These are phyloP conservation scores for Penicillium coffeae DNA, from an alignment of 495 filamentous ascomycete species.

Conservation along the genomic window DNA sequence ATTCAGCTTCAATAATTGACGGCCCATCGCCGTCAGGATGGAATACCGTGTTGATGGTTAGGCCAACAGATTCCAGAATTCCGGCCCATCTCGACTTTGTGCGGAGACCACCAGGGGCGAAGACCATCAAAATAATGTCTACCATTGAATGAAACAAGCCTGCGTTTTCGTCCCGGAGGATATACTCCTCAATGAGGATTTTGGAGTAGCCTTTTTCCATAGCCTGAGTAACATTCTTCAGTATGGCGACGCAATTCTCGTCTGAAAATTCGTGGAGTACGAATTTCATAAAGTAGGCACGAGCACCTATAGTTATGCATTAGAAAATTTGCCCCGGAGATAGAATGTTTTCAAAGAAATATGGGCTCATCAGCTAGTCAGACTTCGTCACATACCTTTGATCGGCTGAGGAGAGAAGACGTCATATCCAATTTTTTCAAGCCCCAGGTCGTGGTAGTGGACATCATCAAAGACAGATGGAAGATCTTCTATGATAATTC, in stretches of 20 bases:
- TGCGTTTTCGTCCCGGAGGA: conserved; percentile 35
- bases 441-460: conserved; percentile 11
- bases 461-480: conserved; percentile 33
- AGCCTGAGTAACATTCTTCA: conserved; percentile 23
- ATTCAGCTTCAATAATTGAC: conserved; percentile 33
- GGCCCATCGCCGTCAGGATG: conserved; percentile 16
- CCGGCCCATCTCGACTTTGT: conserved; percentile 24
- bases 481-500: conserved; percentile 45
- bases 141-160: conserved; percentile 14
- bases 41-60: conserved; percentile 27
- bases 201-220: conserved; percentile 42
- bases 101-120: conserved; percentile 26
- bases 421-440: conserved; percentile 33
- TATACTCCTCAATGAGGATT: conserved; percentile 34
- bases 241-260: conserved; percentile 26
- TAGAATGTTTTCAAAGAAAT: not conserved
- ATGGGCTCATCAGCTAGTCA: too few relatives aligned
- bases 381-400: conserved; percentile 9
- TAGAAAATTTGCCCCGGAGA: not conserved
- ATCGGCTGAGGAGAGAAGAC: conserved; percentile 40
- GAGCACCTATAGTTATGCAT: conserved; percentile 20
- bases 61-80: conserved; percentile 27
- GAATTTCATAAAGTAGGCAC: conserved; percentile 42
- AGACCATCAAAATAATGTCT: conserved; percentile 36
- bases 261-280: conserved; percentile 49